Conservation (phyloP, 768 basidiomycete species). For the Mycena sanguinolenta region DNA sequence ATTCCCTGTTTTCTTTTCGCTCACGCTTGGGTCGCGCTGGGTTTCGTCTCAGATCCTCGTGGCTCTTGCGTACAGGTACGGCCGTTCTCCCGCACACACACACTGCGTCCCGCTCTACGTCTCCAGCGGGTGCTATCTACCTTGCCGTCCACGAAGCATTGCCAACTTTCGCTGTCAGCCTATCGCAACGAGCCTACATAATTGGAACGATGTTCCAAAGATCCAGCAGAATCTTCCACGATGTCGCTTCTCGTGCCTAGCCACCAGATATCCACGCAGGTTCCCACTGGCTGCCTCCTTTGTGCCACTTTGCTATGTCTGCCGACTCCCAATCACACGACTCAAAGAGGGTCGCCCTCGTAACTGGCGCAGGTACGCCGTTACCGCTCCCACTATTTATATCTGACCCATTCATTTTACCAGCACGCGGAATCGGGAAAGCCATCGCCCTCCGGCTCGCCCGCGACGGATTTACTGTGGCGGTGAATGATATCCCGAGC, state of each 20-base stretch:
- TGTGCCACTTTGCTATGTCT: constrained; percentile 6
- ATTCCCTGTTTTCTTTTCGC: too few species aligned
- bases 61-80: too few species aligned
- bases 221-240: constrained; percentile 1
- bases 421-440: constrained; percentile 55
- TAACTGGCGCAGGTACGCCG: constrained; percentile 29
- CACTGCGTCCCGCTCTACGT: too few species aligned
- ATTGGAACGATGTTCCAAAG: neutral
- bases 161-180: neutral
- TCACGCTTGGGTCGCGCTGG: too few species aligned
- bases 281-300: neutral
- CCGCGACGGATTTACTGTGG: constrained; percentile 53
- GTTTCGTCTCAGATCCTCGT: too few species aligned
- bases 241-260: constrained; percentile 1
- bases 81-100: too few species aligned
- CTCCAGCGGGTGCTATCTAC: too few species aligned
- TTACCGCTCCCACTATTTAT: neutral
- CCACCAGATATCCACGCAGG: constrained; percentile 14
- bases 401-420: neutral
- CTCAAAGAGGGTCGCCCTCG: constrained; percentile 18
- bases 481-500: constrained; percentile 49
- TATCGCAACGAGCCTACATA: neutral
- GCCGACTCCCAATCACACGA: neutral
- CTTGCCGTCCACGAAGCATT: too few species aligned
- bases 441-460: constrained; percentile 58